Conservation (phyloP, 148 eudicot species). For the Heliamphora exappendiculata region DNA sequence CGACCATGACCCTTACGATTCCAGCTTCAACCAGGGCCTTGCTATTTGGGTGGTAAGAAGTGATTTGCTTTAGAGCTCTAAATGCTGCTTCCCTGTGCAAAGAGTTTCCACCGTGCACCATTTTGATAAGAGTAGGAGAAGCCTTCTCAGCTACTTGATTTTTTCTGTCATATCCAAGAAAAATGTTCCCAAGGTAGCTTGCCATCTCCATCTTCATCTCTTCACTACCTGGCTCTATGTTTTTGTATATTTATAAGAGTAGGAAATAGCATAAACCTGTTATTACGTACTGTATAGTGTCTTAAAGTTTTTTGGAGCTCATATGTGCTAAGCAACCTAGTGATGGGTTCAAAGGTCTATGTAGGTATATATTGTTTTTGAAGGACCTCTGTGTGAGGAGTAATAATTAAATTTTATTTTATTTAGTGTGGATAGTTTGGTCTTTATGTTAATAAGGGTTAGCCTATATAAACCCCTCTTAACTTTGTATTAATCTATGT, state of each 20-base stretch:
- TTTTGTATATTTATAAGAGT: conserved; percentile 2
- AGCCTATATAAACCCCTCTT: too few relatives aligned
- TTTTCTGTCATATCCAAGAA: conserved; percentile 49
- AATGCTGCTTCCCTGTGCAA: conserved; percentile 48
- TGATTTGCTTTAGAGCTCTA: conserved; percentile 51
- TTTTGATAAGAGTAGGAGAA: conserved; percentile 55
- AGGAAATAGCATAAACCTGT: too few relatives aligned
- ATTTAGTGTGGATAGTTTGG: too few relatives aligned
- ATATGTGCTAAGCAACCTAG: background rate
- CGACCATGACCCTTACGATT: conserved; percentile 36
- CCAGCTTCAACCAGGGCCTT: conserved; percentile 56
- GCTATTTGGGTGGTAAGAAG: conserved; percentile 43
- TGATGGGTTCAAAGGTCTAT: background rate
- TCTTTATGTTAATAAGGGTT: too few relatives aligned
- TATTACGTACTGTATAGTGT: background rate
- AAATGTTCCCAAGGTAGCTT: conserved; percentile 58
- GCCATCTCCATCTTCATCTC: conserved; percentile 62
- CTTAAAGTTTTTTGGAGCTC: background rate
- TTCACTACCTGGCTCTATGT: conserved; percentile 44
- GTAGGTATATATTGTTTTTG: background rate
- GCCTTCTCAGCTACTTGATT: conserved; percentile 50
- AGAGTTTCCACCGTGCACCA: conserved; percentile 49
- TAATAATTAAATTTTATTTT: too few relatives aligned
- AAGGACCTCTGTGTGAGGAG: background rate
- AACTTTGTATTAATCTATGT: too few relatives aligned